These are phyloP conservation scores for Rhynchosporium secalis DNA, from an alignment of 2,329 filamentous ascomycete species.

Conservation along the genomic window DNA sequence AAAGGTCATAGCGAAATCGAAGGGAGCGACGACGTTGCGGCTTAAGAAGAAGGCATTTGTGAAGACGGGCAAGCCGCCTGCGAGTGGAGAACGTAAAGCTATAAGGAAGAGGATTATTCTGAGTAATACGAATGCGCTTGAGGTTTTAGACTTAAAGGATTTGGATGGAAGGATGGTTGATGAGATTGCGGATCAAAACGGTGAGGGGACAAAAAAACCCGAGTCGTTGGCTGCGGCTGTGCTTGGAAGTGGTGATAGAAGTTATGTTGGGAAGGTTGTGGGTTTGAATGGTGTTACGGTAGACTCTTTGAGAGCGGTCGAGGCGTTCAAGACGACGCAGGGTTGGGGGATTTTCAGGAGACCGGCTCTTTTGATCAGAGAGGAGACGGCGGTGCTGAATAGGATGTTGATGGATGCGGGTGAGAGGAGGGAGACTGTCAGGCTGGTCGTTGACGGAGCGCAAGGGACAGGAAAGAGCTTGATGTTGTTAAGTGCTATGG, in stretches of 20 bases:
- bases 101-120: slow-evolving; percentile 86
- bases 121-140: slow-evolving; percentile 89
- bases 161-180: slow-evolving; percentile 57
- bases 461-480: slow-evolving; percentile 84
- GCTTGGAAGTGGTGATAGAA: background rate
- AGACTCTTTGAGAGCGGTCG: slow-evolving; percentile 77
- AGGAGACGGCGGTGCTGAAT: slow-evolving; percentile 69
- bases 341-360: slow-evolving; percentile 83
- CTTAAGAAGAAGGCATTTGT: slow-evolving; percentile 46
- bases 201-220: slow-evolving; percentile 41
- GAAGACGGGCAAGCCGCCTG: slow-evolving; percentile 53
- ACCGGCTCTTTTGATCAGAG: slow-evolving; percentile 71
- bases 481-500: slow-evolving; percentile 78
- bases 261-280: slow-evolving; percentile 63
- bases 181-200: slow-evolving; percentile 58
- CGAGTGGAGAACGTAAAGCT: slow-evolving; percentile 80
- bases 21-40: slow-evolving; percentile 30
- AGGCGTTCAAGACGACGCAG: slow-evolving; percentile 90
- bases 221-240: slow-evolving; percentile 9
- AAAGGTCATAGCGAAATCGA: slow-evolving; percentile 20
- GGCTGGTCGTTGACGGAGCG: slow-evolving; percentile 71
- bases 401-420: slow-evolving; percentile 60
- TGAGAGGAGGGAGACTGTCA: slow-evolving; percentile 54
- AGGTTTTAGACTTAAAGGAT: slow-evolving; percentile 67
- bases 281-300: slow-evolving; percentile 68